phyloP scores from a whole-genome alignment of 306 rosid genomes.

The Rubus parviflorus region DNA sequence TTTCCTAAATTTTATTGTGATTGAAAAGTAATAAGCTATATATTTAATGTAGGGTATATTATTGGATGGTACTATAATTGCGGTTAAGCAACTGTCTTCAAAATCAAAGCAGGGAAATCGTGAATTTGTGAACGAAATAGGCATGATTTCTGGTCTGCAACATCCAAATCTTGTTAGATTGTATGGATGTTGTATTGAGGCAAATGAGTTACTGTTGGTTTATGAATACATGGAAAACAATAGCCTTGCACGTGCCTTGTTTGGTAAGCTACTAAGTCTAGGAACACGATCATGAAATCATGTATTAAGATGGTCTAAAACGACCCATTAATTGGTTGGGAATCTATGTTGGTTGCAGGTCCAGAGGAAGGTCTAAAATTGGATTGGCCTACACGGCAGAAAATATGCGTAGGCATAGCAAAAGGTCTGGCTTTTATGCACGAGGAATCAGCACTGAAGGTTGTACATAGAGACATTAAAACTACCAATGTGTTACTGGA shows the following conservation, averaged over 20 bases:
- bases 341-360: neutral
- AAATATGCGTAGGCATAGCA: slow-evolving; percentile 56
- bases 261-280: slow-evolving; percentile 22
- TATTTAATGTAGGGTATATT: slow-evolving; percentile 41
- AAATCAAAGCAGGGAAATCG: slow-evolving; percentile 58
- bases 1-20: neutral
- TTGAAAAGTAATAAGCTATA: neutral
- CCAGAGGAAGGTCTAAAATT: slow-evolving; percentile 27
- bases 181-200: slow-evolving; percentile 33
- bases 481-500: slow-evolving; percentile 55
- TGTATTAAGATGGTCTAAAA: neutral
- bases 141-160: slow-evolving; percentile 53
- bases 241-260: slow-evolving; percentile 26
- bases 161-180: slow-evolving; percentile 26
- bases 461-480: slow-evolving; percentile 66
- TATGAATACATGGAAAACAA: slow-evolving; percentile 61
- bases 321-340: neutral
- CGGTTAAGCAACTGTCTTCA: slow-evolving; percentile 62
- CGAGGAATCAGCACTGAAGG: slow-evolving; percentile 53
- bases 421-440: slow-evolving; percentile 58
- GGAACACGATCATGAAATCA: neutral
- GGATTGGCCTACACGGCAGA: slow-evolving; percentile 52
- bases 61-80: slow-evolving; percentile 51
- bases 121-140: slow-evolving; percentile 63
- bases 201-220: slow-evolving; percentile 27